phyloP scores from a whole-genome alignment of 208 protist genomes.

The Balamuthia mandrillaris region DNA sequence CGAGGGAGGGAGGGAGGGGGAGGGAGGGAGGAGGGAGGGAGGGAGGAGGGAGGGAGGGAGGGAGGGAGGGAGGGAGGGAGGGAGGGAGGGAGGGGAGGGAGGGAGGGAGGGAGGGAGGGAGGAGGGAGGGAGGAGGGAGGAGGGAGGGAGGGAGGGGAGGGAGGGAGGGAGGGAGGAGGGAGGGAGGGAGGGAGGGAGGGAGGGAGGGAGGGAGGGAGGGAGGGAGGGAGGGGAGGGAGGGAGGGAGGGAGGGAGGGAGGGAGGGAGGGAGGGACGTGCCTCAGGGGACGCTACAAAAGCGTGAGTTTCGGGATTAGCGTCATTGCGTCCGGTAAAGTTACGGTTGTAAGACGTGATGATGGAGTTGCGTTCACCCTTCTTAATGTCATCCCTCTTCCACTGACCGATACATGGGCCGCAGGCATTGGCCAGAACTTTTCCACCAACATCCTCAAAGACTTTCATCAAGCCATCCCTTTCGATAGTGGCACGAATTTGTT shows the following conservation, averaged over 20 bases:
- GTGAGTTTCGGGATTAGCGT: constrained; percentile 77
- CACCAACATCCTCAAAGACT: constrained; percentile 70
- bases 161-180: too few species aligned
- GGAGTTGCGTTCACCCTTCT: constrained; percentile 73
- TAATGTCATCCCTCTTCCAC: constrained; percentile 77
- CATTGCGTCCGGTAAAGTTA: constrained; percentile 81
- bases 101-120: too few species aligned
- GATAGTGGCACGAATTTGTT: constrained; percentile 82
- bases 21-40: too few species aligned
- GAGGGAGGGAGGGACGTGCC: neutral
- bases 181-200: too few species aligned
- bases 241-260: neutral
- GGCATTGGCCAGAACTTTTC: constrained; percentile 79
- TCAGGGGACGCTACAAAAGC: constrained; percentile 84
- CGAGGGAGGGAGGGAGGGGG: too few species aligned
- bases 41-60: too few species aligned
- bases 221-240: neutral
- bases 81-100: too few species aligned
- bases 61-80: too few species aligned
- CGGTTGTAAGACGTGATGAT: constrained; percentile 87
- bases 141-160: too few species aligned
- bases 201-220: neutral
- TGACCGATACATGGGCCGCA: constrained; percentile 85
- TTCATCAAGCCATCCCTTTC: constrained; percentile 66
- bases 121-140: too few species aligned